Evolutionary conservation across 768 basidiomycete species (phyloP), one percentile per base, ranked within the genome.

Genomic region (Tubosaeta sp.): DNA sequence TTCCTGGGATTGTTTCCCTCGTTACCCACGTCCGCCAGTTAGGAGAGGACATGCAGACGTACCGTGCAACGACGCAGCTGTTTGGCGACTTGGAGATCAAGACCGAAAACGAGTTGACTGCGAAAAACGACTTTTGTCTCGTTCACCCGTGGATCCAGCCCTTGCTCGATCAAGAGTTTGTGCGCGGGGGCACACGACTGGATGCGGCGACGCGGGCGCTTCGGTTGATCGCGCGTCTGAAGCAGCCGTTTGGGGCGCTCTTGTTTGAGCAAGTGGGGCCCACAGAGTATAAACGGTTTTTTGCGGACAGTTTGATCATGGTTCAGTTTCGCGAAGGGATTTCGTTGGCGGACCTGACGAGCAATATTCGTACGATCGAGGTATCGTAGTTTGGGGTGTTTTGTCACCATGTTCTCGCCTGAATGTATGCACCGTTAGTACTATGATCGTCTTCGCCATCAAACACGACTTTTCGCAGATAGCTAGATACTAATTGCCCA

Each of bases 91-190:
- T 54, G 5, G 21, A 42, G 30, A 36, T 54, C 22, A 16, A 46
- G 44, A 54, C 53, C 1, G 3, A n/a, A 2, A 29, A 36, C 7
- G 22, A 51, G 10, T 14, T 54, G 34, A 8, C 22, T 10, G 22
- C 25, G n/a, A 13, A 7, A 10, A n/a, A 10, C 3, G 39, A 25
- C 1, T 13, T 31, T 13, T 46, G 24, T 21, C 19, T 46, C n/a
- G 35, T 46, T 19, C 45, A 46, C 19, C 45, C 46, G 11, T 52
- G 51, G 51, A 47, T 52, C 14, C 18, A n/a, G 40, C 16, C 36
- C 1, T 25, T 52, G 3, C 51, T 51, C 18, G 49, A 54, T 19
- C 53, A 51, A 22, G 53, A 54, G 19, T 44, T 38, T 21, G 3
- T 11, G n/a, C 16, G 32, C 16, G 24, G 19, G n/a, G 24, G n/a